Evolutionary conservation across 371 early-diverging fungal genomes (phyloP).

Genomic region (Haplosporangium sp.): DNA sequence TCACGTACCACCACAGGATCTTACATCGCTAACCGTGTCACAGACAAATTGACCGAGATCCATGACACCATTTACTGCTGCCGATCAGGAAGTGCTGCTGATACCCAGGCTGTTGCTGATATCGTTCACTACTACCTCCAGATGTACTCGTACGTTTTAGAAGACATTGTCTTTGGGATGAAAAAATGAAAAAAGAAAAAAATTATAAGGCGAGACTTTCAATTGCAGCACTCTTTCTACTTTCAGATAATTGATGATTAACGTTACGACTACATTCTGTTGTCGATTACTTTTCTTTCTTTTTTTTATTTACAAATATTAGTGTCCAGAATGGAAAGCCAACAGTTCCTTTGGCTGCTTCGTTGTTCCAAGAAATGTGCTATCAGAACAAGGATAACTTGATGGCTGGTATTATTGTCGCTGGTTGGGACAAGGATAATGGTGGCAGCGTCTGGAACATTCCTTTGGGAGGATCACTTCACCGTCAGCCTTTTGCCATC

Average conservation of each 20-base stretch:
- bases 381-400: slow-evolving; percentile 95
- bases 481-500: slow-evolving; percentile 94
- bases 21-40: slow-evolving; percentile 98
- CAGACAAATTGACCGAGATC: slow-evolving; percentile 98
- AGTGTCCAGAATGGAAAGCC: slow-evolving; percentile 92
- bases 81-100: slow-evolving; percentile 98
- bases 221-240: too few species aligned
- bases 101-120: slow-evolving; percentile 99
- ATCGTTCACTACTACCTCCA: slow-evolving; percentile 95
- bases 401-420: slow-evolving; percentile 98
- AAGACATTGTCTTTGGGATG: neutral
- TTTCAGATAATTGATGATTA: too few species aligned
- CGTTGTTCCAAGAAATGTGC: slow-evolving; percentile 93
- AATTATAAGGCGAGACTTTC: too few species aligned
- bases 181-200: too few species aligned
- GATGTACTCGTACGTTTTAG: slow-evolving; percentile 82
- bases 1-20: slow-evolving; percentile 98
- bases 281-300: neutral
- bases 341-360: slow-evolving; percentile 92
- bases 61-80: slow-evolving; percentile 98
- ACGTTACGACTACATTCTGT: too few species aligned
- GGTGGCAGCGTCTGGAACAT: slow-evolving; percentile 96
- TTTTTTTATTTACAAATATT: slow-evolving; percentile 31
- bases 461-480: slow-evolving; percentile 96
- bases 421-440: slow-evolving; percentile 96